These are phyloP conservation scores for Tuber indicum DNA, from an alignment of 495 filamentous ascomycete species.

Conservation along the genomic window DNA sequence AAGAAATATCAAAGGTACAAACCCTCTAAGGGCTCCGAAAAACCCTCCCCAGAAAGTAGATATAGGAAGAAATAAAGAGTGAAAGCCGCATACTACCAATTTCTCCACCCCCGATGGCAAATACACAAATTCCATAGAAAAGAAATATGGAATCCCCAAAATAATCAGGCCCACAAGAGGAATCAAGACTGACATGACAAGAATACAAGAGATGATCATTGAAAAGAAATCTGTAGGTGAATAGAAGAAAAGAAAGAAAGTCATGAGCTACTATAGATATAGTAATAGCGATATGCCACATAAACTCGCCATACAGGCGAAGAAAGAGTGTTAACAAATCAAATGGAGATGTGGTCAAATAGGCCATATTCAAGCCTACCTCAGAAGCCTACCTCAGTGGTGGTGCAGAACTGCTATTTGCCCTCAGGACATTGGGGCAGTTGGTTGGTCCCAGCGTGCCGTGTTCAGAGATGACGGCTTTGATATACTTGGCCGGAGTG, in stretches of 20 bases:
- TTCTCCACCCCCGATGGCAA: not conserved
- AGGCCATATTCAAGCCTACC: not conserved
- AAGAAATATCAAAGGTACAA: not conserved
- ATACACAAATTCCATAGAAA: not conserved
- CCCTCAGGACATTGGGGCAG: conserved; percentile 50
- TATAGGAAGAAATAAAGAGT: not conserved
- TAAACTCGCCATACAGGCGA: not conserved
- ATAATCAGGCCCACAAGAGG: not conserved
- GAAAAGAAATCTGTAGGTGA: not conserved
- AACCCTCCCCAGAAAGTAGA: not conserved
- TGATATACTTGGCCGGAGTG: conserved; percentile 81
- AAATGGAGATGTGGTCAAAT: not conserved
- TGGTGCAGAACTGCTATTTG: not conserved
- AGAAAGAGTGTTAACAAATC: not conserved
- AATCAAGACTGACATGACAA: not conserved
- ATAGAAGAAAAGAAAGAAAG: not conserved
- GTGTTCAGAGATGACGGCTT: conserved; percentile 85
- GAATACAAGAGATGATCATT: not conserved
- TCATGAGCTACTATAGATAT: not conserved
- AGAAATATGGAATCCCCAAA: not conserved
- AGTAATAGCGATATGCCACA: not conserved
- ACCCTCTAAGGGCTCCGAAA: not conserved
- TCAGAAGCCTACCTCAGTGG: too few relatives aligned
- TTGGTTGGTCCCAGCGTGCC: conserved; percentile 80
- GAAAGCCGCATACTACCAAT: not conserved